phyloP scores from a whole-genome alignment of 768 basidiomycete genomes.

The Boletus reticuloceps region DNA sequence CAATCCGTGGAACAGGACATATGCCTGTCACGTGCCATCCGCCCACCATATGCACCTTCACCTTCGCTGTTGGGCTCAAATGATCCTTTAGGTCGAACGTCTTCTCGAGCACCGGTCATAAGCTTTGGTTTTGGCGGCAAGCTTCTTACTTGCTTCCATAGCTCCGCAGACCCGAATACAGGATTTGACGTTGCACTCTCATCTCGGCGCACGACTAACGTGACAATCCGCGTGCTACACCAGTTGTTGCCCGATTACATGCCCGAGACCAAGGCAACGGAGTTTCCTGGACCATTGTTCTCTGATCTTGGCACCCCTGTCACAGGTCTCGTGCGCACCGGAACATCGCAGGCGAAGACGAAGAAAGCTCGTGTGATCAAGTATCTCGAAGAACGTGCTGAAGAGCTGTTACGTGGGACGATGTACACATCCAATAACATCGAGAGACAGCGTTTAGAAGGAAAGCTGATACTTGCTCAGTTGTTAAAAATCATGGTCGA shows the following conservation, averaged over 20 bases:
- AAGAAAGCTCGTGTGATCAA: slow-evolving; percentile 78
- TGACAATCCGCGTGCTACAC: slow-evolving; percentile 66
- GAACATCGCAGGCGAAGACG: slow-evolving; percentile 63
- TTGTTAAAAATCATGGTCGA: slow-evolving; percentile 81
- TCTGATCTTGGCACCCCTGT: slow-evolving; percentile 67
- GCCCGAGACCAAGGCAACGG: slow-evolving; percentile 47
- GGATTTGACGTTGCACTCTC: slow-evolving; percentile 79
- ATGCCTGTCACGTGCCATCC: slow-evolving; percentile 34
- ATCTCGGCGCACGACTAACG: slow-evolving; percentile 63
- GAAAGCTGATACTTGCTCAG: slow-evolving; percentile 70
- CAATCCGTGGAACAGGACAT: slow-evolving; percentile 26
- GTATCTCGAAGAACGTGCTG: slow-evolving; percentile 73
- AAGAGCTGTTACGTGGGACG: slow-evolving; percentile 75
- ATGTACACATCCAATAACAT: slow-evolving; percentile 59
- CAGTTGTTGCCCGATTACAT: slow-evolving; percentile 69
- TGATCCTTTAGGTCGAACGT: slow-evolving; percentile 74
- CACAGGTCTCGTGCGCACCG: slow-evolving; percentile 65
- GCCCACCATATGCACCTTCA: slow-evolving; percentile 75
- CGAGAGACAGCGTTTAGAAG: slow-evolving; percentile 64
- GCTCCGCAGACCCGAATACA: slow-evolving; percentile 58
- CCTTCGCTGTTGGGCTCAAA: slow-evolving; percentile 80
- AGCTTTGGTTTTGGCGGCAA: slow-evolving; percentile 95
- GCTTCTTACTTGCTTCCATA: slow-evolving; percentile 85
- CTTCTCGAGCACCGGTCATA: slow-evolving; percentile 72
- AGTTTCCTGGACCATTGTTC: slow-evolving; percentile 87